These are phyloP conservation scores for Kernera saxatilis DNA, from an alignment of 345 rosid genomes.

Conservation along the genomic window DNA sequence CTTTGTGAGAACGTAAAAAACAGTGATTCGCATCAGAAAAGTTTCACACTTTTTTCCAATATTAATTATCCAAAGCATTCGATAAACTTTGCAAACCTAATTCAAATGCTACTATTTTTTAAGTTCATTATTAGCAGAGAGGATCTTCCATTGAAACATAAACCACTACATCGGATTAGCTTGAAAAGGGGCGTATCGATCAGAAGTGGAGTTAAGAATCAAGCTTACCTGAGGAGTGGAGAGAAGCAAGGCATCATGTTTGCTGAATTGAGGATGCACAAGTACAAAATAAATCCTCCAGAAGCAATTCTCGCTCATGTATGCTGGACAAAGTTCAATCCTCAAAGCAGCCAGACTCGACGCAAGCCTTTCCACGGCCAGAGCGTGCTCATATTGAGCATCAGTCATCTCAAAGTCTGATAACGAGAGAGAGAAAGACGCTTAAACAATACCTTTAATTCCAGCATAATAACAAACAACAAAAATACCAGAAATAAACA, in stretches of 20 bases:
- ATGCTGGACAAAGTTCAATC: constrained; percentile 84
- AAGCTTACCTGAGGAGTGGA: constrained; percentile 74
- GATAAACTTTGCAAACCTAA: background rate
- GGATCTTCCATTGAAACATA: background rate
- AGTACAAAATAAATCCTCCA: constrained; percentile 99
- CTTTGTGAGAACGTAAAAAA: constrained; percentile 22
- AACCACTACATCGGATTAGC: background rate
- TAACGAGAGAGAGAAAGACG: background rate
- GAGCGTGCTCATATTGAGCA: constrained; percentile 72
- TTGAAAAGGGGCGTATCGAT: background rate
- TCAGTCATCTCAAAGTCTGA: constrained; percentile 84
- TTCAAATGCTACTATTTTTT: background rate
- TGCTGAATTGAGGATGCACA: constrained; percentile 76
- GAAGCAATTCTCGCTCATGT: constrained; percentile 84
- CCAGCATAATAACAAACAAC: background rate
- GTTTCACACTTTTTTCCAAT: background rate
- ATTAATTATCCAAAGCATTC: background rate
- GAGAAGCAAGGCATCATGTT: constrained; percentile 68
- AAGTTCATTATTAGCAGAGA: background rate
- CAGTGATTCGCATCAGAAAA: background rate
- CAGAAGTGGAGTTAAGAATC: background rate
- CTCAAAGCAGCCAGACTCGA: constrained; percentile 74
- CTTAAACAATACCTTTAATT: background rate
- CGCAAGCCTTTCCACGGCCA: constrained; percentile 67
- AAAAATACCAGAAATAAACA: background rate